phyloP scores from a whole-genome alignment of 208 protist species.

The Zelonia costaricensis region DNA sequence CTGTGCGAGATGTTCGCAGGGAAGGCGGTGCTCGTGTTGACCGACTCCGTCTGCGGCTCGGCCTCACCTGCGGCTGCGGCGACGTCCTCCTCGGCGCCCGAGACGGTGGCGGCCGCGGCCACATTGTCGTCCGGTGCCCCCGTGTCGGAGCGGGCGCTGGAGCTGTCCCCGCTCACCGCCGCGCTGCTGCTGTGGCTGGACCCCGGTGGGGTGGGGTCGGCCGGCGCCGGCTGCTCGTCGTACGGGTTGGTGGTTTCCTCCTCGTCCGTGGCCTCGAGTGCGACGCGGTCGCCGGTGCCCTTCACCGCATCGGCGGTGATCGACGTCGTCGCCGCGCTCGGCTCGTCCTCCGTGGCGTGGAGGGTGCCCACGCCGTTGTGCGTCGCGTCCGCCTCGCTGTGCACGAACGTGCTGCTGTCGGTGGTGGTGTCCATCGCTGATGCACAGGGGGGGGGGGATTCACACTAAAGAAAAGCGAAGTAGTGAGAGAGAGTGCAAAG shows the following conservation, averaged over 20 bases:
- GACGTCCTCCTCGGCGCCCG: background rate
- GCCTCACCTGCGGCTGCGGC: background rate
- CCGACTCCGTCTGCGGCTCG: constrained; percentile 7
- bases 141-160: background rate
- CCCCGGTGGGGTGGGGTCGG: background rate
- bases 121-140: background rate
- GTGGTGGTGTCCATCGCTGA: constrained; percentile 24
- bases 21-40: constrained; percentile 33
- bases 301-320: constrained; percentile 1
- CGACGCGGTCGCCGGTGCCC: constrained; percentile 12
- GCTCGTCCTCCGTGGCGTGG: too few species aligned
- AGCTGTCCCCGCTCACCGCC: constrained; percentile 7
- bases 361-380: background rate
- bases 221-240: constrained; percentile 28
- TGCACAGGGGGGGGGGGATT: background rate
- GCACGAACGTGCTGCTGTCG: constrained; percentile 27
- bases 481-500: background rate
- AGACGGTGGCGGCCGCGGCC: background rate
- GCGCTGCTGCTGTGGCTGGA: constrained; percentile 5
- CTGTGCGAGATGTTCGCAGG: constrained; percentile 23
- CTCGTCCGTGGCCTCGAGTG: constrained; percentile 40
- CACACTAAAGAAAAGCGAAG: background rate
- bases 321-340: background rate
- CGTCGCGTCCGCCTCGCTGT: constrained; percentile 15
- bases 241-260: constrained; percentile 36